Base-by-base conservation (phyloP, 75 land plant genomes). In the Pseudotsuga menziesii region DNA sequence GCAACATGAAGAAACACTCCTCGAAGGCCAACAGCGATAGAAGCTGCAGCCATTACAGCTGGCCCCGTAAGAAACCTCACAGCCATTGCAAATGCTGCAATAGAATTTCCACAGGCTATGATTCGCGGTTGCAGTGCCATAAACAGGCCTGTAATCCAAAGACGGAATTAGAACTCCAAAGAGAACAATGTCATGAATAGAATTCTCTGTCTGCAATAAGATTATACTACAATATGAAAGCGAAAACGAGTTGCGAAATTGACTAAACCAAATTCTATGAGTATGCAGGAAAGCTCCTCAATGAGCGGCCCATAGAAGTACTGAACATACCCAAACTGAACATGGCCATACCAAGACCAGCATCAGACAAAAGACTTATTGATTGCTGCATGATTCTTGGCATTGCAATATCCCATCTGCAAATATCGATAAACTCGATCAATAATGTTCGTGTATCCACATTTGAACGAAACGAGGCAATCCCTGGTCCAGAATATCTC, bases 281-380 rank as follows among this genome's bases (percentile, higher is more conserved):
- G 41, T 69, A 3, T 19, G 25, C 52, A 8, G 25, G 22, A 41
- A 16, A 39, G 5, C 72, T 35, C 16, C 12, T 41, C 72, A 69
- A 36, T 7, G 12, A 69, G 48, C 19, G n/a, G 41, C 3, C 39
- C 1, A 17, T 3, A 39, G 11, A 69, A 69, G 52, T 4, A 39
- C 36, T 62, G 73, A 76, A 70, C 77, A 75, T 83, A 94, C 97
- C 98, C 63, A 96, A 89, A 80, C 98, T 94, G 80, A 96, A 96
- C 99, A 96, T 96, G 62, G 98, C 98, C 98, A 96, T 94, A 61
- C 99, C 99, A 27, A 96, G 91, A 27, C 98, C 99, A 54, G 98
- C 93, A 83, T 96, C 87, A 22, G 98, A 94, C 29, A 96, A 78
- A 56, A 96, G 89, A 35, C 87, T 73, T 35, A 96, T 92, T 0